phyloP scores from a whole-genome alignment of 805 yeast species.

The Wickerhamomyces rabaulensis region DNA sequence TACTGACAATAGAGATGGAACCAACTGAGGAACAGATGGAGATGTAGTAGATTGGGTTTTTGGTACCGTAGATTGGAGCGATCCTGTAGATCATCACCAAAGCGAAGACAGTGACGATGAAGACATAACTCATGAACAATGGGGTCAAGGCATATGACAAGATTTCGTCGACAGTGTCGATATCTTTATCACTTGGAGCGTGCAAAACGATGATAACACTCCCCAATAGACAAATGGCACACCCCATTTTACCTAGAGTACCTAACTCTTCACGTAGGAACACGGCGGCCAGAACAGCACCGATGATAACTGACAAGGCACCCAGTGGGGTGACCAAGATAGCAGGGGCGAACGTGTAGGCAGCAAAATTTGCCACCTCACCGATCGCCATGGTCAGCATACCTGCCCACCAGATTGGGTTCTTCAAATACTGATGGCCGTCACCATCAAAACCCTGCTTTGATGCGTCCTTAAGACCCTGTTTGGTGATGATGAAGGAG shows the following conservation, averaged over 20 bases:
- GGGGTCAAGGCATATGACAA: conserved; percentile 75
- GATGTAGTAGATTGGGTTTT: conserved; percentile 83
- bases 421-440: conserved; percentile 71
- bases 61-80: conserved; percentile 74
- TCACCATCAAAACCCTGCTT: conserved; percentile 62
- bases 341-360: conserved; percentile 93
- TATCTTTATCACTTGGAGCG: conserved; percentile 93
- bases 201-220: conserved; percentile 83
- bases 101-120: conserved; percentile 60
- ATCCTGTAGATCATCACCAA: conserved; percentile 76
- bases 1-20: conserved; percentile 84
- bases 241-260: conserved; percentile 83
- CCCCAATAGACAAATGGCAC: conserved; percentile 86
- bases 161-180: conserved; percentile 84
- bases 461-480: conserved; percentile 72
- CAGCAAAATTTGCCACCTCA: conserved; percentile 89
- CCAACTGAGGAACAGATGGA: conserved; percentile 90
- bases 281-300: conserved; percentile 83
- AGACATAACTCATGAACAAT: conserved; percentile 62
- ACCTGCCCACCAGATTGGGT: conserved; percentile 95
- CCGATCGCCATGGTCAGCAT: conserved; percentile 88
- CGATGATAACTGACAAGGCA: conserved; percentile 84
- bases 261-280: conserved; percentile 86
- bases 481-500: conserved; percentile 83
- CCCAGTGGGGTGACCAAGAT: conserved; percentile 89